These are phyloP conservation scores for Rhizophora mangle DNA, from an alignment of 345 rosid genomes.

Conservation along the genomic window DNA sequence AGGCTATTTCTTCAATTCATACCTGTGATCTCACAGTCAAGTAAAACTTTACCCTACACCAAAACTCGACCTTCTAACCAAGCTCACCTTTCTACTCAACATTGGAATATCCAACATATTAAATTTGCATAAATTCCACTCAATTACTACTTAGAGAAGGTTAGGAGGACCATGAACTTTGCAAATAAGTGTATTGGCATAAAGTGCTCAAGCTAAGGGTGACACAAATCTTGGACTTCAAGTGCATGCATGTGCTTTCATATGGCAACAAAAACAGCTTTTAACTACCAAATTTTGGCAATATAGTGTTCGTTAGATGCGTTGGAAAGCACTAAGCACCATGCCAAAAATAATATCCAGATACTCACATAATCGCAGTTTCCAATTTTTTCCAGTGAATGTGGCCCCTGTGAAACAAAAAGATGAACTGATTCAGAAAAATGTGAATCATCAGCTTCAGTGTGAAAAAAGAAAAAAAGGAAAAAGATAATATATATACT, in stretches of 20 bases:
- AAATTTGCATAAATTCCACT: slow-evolving; percentile 3
- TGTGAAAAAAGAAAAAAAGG: neutral
- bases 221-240: neutral
- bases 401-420: slow-evolving; percentile 62
- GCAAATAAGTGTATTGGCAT: neutral
- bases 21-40: no score
- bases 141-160: neutral
- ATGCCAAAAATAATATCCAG: slow-evolving; percentile 17
- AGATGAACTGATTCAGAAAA: slow-evolving; percentile 9
- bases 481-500: slow-evolving; percentile 10
- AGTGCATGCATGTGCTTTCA: neutral
- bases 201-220: neutral
- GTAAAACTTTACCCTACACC: no score
- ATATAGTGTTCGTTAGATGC: neutral
- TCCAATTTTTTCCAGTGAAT: slow-evolving; percentile 53
- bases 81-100: no score
- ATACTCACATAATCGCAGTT: slow-evolving; percentile 70
- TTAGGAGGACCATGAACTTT: neutral
- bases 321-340: slow-evolving; percentile 3
- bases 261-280: neutral
- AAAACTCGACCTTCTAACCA: no score
- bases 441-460: slow-evolving; percentile 15
- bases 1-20: no score
- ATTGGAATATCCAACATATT: no score
- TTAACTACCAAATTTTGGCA: neutral